Evolutionary conservation across 495 filamentous ascomycete species (phyloP).

Genomic region (Penicillium roqueforti): DNA sequence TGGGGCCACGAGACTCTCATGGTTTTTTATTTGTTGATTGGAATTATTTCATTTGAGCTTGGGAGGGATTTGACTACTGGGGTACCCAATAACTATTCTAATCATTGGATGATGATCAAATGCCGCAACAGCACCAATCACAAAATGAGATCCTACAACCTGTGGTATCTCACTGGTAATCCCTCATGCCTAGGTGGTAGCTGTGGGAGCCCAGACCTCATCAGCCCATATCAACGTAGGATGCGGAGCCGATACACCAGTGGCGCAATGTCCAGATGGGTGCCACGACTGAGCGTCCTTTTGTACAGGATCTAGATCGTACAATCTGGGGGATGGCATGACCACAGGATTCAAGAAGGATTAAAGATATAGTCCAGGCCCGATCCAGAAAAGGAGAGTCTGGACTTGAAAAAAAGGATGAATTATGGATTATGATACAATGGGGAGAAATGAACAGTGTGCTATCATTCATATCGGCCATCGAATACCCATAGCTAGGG

Average conservation of each 20-base stretch:
- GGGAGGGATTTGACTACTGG: neutral
- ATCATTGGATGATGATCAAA: too few relatives aligned
- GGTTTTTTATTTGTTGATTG: conserved; percentile 5
- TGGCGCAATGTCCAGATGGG: neutral
- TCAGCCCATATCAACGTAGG: conserved; percentile 3
- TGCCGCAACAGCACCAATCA: too few relatives aligned
- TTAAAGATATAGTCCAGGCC: neutral
- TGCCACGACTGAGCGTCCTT: neutral
- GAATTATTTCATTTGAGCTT: neutral
- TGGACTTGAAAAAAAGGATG: neutral
- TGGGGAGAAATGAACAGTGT: neutral
- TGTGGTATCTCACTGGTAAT: neutral
- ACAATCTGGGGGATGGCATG: conserved; percentile 3
- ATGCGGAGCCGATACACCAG: neutral
- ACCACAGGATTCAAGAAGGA: neutral
- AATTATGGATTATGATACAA: conserved; percentile 13
- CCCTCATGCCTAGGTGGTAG: neutral
- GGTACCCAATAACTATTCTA: conserved; percentile 2
- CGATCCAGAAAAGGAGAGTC: neutral
- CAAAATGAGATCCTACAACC: neutral
- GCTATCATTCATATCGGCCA: conserved; percentile 6
- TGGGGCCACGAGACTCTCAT: conserved; percentile 13
- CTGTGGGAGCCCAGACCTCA: neutral
- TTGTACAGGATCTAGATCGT: neutral
- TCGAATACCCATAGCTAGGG: neutral